These are phyloP conservation scores for Leersia perrieri DNA, from an alignment of 176 grass and related monocot species.

Conservation along the genomic window DNA sequence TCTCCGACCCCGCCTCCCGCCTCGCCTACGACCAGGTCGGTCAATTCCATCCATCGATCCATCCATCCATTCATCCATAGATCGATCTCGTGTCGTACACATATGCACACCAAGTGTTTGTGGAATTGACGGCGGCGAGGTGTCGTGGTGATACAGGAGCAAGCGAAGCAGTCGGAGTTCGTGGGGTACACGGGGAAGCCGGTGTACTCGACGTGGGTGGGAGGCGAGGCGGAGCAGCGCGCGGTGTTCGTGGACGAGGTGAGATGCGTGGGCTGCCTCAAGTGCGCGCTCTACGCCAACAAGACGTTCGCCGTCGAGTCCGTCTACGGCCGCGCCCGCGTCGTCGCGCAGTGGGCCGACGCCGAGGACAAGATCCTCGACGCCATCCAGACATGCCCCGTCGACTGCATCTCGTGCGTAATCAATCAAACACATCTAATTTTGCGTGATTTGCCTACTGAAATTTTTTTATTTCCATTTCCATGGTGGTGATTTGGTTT, in stretches of 20 bases:
- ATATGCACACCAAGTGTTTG: neutral
- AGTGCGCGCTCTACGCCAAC: constrained; percentile 76
- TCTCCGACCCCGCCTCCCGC: constrained; percentile 77
- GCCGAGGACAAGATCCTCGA: constrained; percentile 79
- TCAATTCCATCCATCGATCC: too few species aligned
- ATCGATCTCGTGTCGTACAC: neutral
- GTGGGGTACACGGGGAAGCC: constrained; percentile 83
- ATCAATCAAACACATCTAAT: neutral
- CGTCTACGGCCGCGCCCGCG: constrained; percentile 75
- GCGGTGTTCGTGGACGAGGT: constrained; percentile 95
- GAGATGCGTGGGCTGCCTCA: constrained; percentile 83
- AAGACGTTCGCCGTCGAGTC: constrained; percentile 88
- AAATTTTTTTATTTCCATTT: neutral
- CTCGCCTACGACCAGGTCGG: constrained; percentile 59
- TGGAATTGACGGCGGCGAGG: too few species aligned
- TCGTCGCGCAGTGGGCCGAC: constrained; percentile 90
- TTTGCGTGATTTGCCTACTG: neutral
- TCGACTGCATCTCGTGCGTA: constrained; percentile 93
- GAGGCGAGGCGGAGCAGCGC: constrained; percentile 50
- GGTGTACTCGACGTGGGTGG: constrained; percentile 76
- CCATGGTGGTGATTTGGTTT: neutral
- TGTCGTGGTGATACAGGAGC: too few species aligned
- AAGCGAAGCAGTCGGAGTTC: constrained; percentile 73
- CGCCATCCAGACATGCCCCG: constrained; percentile 77
- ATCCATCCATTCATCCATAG: too few species aligned